These are phyloP conservation scores for barley (Hordeum vulgare) DNA, from an alignment of 176 grass and related monocot genomes.

Conservation along the genomic window MorexV3_pseudomolecules_assembly NC_058519.1:9721265-9721764, in stretches of 20 bases:
- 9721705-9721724: neutral
- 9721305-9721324: neutral
- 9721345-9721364: conserved; percentile 51
- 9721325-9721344: neutral
- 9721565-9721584: conserved; percentile 31
- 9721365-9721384: conserved; percentile 54
- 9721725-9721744: conserved; percentile 67
- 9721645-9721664: conserved; percentile 40
- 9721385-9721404: conserved; percentile 56
- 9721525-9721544: neutral
- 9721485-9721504: neutral
- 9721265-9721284: conserved; percentile 33
- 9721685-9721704: too few species aligned
- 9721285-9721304: neutral
- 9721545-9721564: conserved; percentile 30
- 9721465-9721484: conserved; percentile 23
- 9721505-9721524: neutral
- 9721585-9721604: conserved; percentile 35
- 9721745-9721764: conserved; percentile 48
- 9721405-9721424: conserved; percentile 62
- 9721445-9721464: conserved; percentile 40
- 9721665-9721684: too few species aligned
- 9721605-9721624: conserved; percentile 36
- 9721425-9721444: conserved; percentile 20
- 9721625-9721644: conserved; percentile 44